Evolutionary conservation across 805 yeast genomes (phyloP), one percentile per base, ranked within the genome.

Genomic region (Candida dendrica): DNA sequence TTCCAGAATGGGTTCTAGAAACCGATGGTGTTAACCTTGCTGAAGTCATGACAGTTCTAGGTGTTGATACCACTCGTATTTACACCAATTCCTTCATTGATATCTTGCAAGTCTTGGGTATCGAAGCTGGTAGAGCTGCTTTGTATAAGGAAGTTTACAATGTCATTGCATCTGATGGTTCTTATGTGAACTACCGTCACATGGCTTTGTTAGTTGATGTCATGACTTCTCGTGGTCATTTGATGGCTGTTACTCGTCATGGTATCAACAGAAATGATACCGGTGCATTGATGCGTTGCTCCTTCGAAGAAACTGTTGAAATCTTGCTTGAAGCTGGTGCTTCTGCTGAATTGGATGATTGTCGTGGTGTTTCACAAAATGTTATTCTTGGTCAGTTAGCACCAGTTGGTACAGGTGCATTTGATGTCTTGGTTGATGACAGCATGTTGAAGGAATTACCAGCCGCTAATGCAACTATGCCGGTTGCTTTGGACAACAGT

Each of bases 91-190:
- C 96, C 46, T 93, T 93, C 65, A 95, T 93, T 55, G 99, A 93
- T 65, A 80, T 93, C 50, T 75, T 91, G 64, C 85, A 89, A 42
- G 98, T 93, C 13, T 71, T 93, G 53, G 99, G 99, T 74, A 93
- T 93, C 60, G 99, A 93, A 65, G 99, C 99, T 35, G 95, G 98
- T 19, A 82, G 98, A 65, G 77, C 90, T 41, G 95, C 98, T 1
- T 71, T 93, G 55, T 93, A 83, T 74, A 85, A 81, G 62, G 98
- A 93, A 70, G 89, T 93, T 56, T 79, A 86, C 67, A 93, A 93
- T 59, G 99, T 93, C 55, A 89, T 93, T 75, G 96, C 98, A 3
- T 93, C 95, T 58, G 99, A 93, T 75, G 99, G 98, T 85, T 90
- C 98, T 32, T 93, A 93, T 58, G 99, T 93, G 47, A 93, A 93